These are phyloP conservation scores for Skeletonema menzelii DNA, from an alignment of 108 stramenopile species.

Conservation along the genomic window DNA sequence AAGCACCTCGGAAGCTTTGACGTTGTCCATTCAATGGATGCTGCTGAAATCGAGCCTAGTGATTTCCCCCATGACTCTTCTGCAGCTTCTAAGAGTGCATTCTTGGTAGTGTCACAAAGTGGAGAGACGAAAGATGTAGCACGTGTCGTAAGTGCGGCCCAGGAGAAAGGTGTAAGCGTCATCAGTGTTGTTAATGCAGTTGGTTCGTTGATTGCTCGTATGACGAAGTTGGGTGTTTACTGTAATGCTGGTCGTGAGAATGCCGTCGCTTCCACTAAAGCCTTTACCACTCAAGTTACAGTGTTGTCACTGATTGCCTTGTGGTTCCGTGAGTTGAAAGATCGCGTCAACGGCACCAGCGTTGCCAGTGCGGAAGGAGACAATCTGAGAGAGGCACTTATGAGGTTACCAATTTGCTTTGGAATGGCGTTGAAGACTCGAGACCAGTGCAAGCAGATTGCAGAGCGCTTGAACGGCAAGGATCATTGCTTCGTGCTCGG, in stretches of 20 bases:
- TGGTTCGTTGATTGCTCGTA: conserved; percentile 95
- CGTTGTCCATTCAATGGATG: conserved; percentile 85
- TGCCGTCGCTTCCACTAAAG: conserved; percentile 99
- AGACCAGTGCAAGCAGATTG: conserved; percentile 84
- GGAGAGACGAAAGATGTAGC: conserved; percentile 98
- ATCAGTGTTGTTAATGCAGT: conserved; percentile 97
- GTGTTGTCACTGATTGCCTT: conserved; percentile 95
- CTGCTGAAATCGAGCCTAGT: conserved; percentile 86
- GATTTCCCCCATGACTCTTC: conserved; percentile 68
- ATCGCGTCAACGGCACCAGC: conserved; percentile 61
- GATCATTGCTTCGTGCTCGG: conserved; percentile 97
- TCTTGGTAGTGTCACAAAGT: conserved; percentile 93
- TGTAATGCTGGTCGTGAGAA: conserved; percentile 99
- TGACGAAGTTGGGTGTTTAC: conserved; percentile 96
- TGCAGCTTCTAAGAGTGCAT: conserved; percentile 54
- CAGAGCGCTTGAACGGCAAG: conserved; percentile 82
- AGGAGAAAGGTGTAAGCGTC: conserved; percentile 84
- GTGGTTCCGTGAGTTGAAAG: conserved; percentile 92
- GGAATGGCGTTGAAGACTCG: conserved; percentile 95
- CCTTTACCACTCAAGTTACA: conserved; percentile 99
- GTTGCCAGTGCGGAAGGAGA: conserved; percentile 50
- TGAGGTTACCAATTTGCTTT: conserved; percentile 96
- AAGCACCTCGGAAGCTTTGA: conserved; percentile 92
- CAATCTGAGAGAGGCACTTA: conserved; percentile 86
- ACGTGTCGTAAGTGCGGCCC: conserved; percentile 83